Percentiles rank a stretch among this genome's conserved stretches.
Evolutionary conservation across 192 early-diverging fungal species (phyloP).

Genomic region (Gaertneriomyces semiglobifer): DNA sequence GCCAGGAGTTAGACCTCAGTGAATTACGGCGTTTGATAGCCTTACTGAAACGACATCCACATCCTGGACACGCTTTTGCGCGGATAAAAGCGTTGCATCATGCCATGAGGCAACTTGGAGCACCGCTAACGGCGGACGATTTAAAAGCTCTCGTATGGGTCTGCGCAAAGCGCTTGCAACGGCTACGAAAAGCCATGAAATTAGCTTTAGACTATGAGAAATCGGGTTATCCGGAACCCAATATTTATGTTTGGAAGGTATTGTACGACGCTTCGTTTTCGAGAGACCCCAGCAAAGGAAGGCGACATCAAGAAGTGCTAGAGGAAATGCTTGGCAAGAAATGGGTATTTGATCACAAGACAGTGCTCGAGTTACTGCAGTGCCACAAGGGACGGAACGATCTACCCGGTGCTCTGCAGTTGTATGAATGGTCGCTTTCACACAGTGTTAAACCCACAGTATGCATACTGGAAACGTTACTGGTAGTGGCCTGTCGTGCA

Average conservation of each 20-base stretch:
- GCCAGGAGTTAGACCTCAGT: too few species aligned
- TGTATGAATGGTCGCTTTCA: neutral
- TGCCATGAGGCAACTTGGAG: too few species aligned
- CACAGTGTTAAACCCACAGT: neutral
- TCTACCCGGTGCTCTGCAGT: neutral
- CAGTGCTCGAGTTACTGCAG: neutral
- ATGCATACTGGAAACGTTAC: neutral
- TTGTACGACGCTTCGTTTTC: neutral
- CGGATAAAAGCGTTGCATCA: too few species aligned
- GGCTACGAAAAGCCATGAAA: too few species aligned
- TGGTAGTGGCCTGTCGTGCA: neutral
- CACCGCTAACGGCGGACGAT: too few species aligned
- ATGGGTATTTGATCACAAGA: neutral
- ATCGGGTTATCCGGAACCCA: neutral
- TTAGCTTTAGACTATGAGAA: too few species aligned
- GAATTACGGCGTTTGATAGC: too few species aligned
- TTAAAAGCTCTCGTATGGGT: too few species aligned
- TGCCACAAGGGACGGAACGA: neutral
- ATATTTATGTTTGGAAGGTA: neutral
- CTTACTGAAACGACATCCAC: too few species aligned
- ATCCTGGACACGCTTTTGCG: too few species aligned
- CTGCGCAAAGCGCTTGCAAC: too few species aligned
- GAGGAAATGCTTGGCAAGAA: too few species aligned
- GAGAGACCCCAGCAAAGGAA: neutral
- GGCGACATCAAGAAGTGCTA: neutral